A percentile compares a stretch with the other conserved stretches of the same genome.
These are phyloP conservation scores for Diaporthe capsici DNA, from an alignment of 2,329 filamentous ascomycete species.

Conservation along the genomic window DNA sequence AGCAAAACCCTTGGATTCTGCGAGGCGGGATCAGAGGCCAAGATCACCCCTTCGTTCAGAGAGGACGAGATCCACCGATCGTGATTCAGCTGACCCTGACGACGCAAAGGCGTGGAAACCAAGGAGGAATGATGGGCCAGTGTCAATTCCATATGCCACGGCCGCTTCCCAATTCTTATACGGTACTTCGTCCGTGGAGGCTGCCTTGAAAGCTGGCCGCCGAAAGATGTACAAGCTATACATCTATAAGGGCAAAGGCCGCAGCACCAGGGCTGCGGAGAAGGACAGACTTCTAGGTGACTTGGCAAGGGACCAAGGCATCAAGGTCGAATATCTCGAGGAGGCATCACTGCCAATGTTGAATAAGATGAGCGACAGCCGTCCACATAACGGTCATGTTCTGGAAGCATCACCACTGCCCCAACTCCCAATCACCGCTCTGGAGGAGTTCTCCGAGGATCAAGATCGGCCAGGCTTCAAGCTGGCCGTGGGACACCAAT, in stretches of 20 bases:
- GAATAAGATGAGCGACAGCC: slow-evolving; percentile 84
- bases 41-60: not conserved
- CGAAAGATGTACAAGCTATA: slow-evolving; percentile 90
- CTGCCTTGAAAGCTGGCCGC: slow-evolving; percentile 76
- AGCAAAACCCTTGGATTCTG: not conserved
- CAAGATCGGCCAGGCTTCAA: slow-evolving; percentile 66
- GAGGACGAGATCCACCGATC: not conserved
- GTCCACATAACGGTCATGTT: slow-evolving; percentile 92
- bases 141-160: slow-evolving; percentile 73
- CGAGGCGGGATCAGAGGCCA: not conserved
- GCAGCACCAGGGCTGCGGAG: slow-evolving; percentile 57
- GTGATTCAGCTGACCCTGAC: not conserved
- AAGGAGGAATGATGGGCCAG: slow-evolving; percentile 37
- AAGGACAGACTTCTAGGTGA: slow-evolving; percentile 60
- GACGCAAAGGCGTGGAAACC: slow-evolving; percentile 37
- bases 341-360: slow-evolving; percentile 77
- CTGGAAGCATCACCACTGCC: slow-evolving; percentile 90
- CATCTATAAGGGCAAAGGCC: slow-evolving; percentile 73
- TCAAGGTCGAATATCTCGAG: slow-evolving; percentile 71
- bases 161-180: slow-evolving; percentile 94
- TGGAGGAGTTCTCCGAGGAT: slow-evolving; percentile 65
- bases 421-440: slow-evolving; percentile 73
- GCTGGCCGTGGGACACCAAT: slow-evolving; percentile 76
- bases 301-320: slow-evolving; percentile 62
- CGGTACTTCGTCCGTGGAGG: slow-evolving; percentile 83